Conservation (phyloP, 164 flowering plant genomes). For the Malania oleifera region DNA sequence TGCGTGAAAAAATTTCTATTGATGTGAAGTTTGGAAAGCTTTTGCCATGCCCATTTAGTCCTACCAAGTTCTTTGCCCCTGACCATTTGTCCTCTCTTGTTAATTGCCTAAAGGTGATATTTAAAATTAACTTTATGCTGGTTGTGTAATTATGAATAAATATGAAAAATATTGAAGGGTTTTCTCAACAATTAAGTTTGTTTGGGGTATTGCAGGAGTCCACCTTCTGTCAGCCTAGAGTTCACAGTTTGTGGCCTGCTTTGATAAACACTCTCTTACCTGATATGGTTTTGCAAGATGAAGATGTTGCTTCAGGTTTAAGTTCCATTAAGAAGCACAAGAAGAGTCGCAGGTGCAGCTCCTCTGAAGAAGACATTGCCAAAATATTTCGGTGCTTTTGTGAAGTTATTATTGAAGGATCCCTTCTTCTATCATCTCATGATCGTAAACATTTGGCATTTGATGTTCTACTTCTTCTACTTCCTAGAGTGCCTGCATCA, state of each 20-base stretch:
- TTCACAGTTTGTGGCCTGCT: slow-evolving; percentile 82
- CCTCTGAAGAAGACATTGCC: slow-evolving; percentile 61
- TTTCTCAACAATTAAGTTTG: slow-evolving; percentile 4
- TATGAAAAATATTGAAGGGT: not conserved
- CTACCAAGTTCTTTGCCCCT: slow-evolving; percentile 49
- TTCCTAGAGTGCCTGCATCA: slow-evolving; percentile 72
- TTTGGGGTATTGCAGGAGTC: slow-evolving; percentile 63
- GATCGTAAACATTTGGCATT: slow-evolving; percentile 92
- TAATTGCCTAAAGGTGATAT: slow-evolving; percentile 74
- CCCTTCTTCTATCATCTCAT: slow-evolving; percentile 86
- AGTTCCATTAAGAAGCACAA: slow-evolving; percentile 64
- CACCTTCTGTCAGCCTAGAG: slow-evolving; percentile 90
- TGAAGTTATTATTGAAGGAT: slow-evolving; percentile 77
- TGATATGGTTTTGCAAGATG: slow-evolving; percentile 42
- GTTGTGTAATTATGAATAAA: not conserved
- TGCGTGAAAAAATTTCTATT: slow-evolving; percentile 48
- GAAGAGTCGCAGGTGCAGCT: slow-evolving; percentile 56
- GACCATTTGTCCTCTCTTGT: slow-evolving; percentile 53
- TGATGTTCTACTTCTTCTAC: slow-evolving; percentile 69
- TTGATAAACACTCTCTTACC: slow-evolving; percentile 68
- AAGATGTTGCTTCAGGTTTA: slow-evolving; percentile 32
- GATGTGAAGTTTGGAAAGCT: slow-evolving; percentile 56
- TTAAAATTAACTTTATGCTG: not conserved
- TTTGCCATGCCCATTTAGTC: slow-evolving; percentile 68
- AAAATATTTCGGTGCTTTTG: slow-evolving; percentile 50